phyloP scores from a whole-genome alignment of 768 basidiomycete species.

The Russula compacta region DNA sequence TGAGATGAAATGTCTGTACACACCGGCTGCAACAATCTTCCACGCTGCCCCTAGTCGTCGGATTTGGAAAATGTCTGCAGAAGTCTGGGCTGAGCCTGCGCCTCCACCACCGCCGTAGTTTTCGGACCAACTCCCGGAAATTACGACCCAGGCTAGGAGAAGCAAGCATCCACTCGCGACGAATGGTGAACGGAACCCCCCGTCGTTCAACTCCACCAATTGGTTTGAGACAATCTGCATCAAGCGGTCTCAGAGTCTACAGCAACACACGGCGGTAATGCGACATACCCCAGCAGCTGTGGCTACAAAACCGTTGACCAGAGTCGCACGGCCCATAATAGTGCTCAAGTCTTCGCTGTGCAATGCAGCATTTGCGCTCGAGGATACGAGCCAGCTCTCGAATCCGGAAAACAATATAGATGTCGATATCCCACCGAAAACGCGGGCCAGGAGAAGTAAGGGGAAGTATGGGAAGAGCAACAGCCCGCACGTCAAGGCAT shows the following conservation, averaged over 20 bases:
- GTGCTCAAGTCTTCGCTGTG: slow-evolving; percentile 50
- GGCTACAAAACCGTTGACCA: slow-evolving; percentile 67
- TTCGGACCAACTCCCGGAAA: slow-evolving; percentile 52
- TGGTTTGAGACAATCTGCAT: slow-evolving; percentile 33
- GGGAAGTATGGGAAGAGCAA: slow-evolving; percentile 50
- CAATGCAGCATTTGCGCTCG: slow-evolving; percentile 42
- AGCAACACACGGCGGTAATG: neutral
- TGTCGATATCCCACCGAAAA: slow-evolving; percentile 63
- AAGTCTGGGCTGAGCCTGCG: slow-evolving; percentile 20
- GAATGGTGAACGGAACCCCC: slow-evolving; percentile 55
- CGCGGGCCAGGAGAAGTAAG: slow-evolving; percentile 51
- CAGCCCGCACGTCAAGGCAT: slow-evolving; percentile 49
- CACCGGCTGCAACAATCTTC: slow-evolving; percentile 36
- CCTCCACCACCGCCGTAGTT: slow-evolving; percentile 48
- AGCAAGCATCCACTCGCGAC: slow-evolving; percentile 52
- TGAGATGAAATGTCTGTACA: neutral
- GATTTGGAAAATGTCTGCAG: slow-evolving; percentile 40
- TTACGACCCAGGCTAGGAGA: slow-evolving; percentile 45
- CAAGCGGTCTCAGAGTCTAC: neutral
- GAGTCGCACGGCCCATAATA: slow-evolving; percentile 66
- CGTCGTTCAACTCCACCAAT: slow-evolving; percentile 40
- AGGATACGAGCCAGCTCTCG: slow-evolving; percentile 69
- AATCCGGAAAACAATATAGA: slow-evolving; percentile 70
- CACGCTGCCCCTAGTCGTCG: slow-evolving; percentile 47
- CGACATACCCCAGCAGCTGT: slow-evolving; percentile 52